Percentiles rank a stretch among this genome's conserved stretches.
Evolutionary conservation across 257 asterid species (phyloP).

Genomic region (Plantago ovata): DNA sequence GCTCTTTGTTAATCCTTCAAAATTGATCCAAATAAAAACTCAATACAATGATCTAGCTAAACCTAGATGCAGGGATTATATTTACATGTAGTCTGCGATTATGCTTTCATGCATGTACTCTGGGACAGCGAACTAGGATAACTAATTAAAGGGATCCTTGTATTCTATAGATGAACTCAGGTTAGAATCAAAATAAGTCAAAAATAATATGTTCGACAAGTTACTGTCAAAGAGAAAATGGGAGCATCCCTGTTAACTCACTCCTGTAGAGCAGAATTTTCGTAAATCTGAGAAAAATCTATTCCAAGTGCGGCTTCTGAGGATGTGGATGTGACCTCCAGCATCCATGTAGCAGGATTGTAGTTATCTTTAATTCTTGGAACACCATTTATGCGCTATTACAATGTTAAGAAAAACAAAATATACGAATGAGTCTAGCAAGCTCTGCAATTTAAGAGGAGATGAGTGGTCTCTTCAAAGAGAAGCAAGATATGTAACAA

Average conservation of each 20-base stretch:
- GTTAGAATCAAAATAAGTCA: too few species aligned
- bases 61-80: neutral
- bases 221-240: neutral
- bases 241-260: conserved; percentile 17
- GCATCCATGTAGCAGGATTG: conserved; percentile 52
- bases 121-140: neutral
- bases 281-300: conserved; percentile 53
- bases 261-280: conserved; percentile 35
- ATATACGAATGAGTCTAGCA: neutral
- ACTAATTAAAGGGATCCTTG: neutral
- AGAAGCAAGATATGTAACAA: neutral
- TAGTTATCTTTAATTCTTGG: conserved; percentile 34
- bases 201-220: neutral
- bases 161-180: too few species aligned
- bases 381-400: conserved; percentile 36
- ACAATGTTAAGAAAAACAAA: conserved; percentile 8
- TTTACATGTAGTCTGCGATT: neutral
- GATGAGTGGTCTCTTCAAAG: neutral
- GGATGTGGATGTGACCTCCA: conserved; percentile 55
- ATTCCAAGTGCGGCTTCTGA: conserved; percentile 52
- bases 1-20: conserved; percentile 32
- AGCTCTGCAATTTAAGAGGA: neutral
- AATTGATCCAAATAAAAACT: neutral
- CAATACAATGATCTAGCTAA: neutral
- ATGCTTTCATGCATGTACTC: neutral